Conservation (phyloP, 2,329 filamentous ascomycete genomes). For the Ceratocystis harringtonii region DNA sequence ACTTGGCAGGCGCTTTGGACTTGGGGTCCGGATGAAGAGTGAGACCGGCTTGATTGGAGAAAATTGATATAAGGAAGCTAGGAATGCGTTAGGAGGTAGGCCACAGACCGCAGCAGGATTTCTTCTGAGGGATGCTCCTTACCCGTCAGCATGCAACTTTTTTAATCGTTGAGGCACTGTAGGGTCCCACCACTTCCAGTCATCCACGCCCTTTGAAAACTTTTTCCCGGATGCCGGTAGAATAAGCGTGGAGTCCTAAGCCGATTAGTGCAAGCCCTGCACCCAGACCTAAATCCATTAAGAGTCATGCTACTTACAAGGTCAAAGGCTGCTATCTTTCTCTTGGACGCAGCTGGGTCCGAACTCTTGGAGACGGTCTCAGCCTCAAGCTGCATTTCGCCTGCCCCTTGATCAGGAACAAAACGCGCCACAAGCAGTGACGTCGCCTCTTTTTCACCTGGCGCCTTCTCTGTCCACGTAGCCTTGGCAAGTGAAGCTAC, state of each 20-base stretch:
- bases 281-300: neutral
- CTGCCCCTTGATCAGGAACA: constrained; percentile 27
- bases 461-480: constrained; percentile 51
- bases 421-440: constrained; percentile 67
- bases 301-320: constrained; percentile 30
- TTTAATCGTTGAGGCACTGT: constrained; percentile 53
- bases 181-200: constrained; percentile 91
- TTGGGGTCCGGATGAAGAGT: constrained; percentile 61
- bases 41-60: constrained; percentile 83
- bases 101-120: constrained; percentile 1
- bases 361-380: neutral
- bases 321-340: constrained; percentile 59
- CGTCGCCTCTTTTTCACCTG: constrained; percentile 31
- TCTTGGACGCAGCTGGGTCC: neutral
- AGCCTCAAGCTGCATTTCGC: constrained; percentile 19
- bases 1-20: constrained; percentile 42
- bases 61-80: constrained; percentile 59
- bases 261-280: neutral
- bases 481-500: constrained; percentile 32
- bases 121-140: constrained; percentile 19
- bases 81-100: neutral
- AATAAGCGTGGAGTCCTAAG: constrained; percentile 75
- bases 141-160: constrained; percentile 57
- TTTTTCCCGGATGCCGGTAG: constrained; percentile 64
- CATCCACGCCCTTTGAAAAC: constrained; percentile 52